Evolutionary conservation across 1,139 yeast species (phyloP).

Genomic region (Pichia sp.): DNA sequence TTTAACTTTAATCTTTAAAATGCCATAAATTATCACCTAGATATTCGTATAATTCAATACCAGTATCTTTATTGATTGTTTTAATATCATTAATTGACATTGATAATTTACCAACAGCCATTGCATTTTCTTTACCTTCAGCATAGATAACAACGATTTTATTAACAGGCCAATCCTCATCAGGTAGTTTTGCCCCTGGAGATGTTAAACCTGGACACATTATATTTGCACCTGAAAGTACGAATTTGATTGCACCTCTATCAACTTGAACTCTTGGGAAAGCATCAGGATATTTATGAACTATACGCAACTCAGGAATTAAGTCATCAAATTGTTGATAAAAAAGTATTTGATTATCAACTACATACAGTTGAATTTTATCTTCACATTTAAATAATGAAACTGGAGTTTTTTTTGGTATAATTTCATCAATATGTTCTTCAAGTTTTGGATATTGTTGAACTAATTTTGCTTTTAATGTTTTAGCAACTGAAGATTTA

Average conservation of each 20-base stretch:
- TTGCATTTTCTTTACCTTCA: slow-evolving; percentile 86
- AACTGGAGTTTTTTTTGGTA: slow-evolving; percentile 89
- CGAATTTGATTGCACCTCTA: slow-evolving; percentile 94
- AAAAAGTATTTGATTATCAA: slow-evolving; percentile 68
- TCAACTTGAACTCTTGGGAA: slow-evolving; percentile 90
- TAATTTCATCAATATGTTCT: slow-evolving; percentile 66
- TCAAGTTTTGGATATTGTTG: slow-evolving; percentile 68
- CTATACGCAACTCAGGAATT: slow-evolving; percentile 68
- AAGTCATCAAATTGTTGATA: slow-evolving; percentile 83
- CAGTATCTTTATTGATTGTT: slow-evolving; percentile 78
- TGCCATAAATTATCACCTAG: slow-evolving; percentile 90
- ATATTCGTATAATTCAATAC: slow-evolving; percentile 78
- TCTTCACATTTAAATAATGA: slow-evolving; percentile 84
- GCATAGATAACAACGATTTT: slow-evolving; percentile 78
- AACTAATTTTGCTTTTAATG: slow-evolving; percentile 66
- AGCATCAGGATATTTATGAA: slow-evolving; percentile 74
- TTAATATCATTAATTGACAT: slow-evolving; percentile 92
- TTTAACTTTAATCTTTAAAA: slow-evolving; percentile 29
- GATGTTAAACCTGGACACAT: slow-evolving; percentile 98
- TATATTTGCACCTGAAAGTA: slow-evolving; percentile 87
- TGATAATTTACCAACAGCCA: slow-evolving; percentile 79
- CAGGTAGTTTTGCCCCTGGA: slow-evolving; percentile 81
- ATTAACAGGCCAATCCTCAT: slow-evolving; percentile 55
- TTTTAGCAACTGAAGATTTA: slow-evolving; percentile 88
- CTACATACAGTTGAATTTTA: slow-evolving; percentile 69